Conservation (phyloP, 441 rosid genomes). For the Mallotus japonicus region DNA sequence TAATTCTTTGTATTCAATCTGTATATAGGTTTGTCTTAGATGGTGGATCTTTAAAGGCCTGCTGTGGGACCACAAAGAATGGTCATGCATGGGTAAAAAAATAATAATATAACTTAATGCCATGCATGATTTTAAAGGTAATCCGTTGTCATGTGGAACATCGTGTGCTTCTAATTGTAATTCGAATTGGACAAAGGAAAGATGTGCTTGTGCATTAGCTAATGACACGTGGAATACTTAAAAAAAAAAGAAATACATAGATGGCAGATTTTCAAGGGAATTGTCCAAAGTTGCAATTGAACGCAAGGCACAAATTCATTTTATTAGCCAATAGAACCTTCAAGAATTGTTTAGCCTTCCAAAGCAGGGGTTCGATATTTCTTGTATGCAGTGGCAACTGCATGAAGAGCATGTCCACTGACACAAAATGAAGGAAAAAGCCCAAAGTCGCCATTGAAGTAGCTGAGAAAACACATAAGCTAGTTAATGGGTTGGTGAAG, state of each 20-base stretch:
- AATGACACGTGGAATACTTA: slow-evolving; percentile 92
- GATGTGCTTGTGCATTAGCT: slow-evolving; percentile 85
- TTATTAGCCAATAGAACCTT: slow-evolving; percentile 93
- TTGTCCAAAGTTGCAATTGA: slow-evolving; percentile 92
- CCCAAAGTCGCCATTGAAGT: too few relatives aligned
- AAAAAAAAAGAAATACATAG: slow-evolving; percentile 94
- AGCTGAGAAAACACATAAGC: too few relatives aligned
- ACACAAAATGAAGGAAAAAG: slow-evolving; percentile 42
- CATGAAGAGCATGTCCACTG: slow-evolving; percentile 81
- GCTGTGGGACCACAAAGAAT: too few relatives aligned
- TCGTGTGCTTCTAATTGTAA: too few relatives aligned
- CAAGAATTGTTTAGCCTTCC: slow-evolving; percentile 90
- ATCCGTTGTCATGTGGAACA: too few relatives aligned
- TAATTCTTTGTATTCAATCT: too few relatives aligned
- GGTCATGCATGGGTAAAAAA: too few relatives aligned
- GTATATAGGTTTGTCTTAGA: too few relatives aligned
- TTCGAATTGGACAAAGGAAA: slow-evolving; percentile 85
- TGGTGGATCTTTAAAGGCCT: too few relatives aligned
- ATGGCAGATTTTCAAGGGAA: slow-evolving; percentile 92
- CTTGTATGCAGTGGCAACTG: slow-evolving; percentile 83
- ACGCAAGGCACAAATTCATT: slow-evolving; percentile 90
- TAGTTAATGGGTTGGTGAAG: too few relatives aligned
- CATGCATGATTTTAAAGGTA: too few relatives aligned
- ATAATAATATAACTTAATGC: too few relatives aligned
- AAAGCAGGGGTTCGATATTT: slow-evolving; percentile 80